Evolutionary conservation across 805 yeast genomes (phyloP), one percentile per base, ranked within the genome.

Genomic region (Saturnispora diversa): DNA sequence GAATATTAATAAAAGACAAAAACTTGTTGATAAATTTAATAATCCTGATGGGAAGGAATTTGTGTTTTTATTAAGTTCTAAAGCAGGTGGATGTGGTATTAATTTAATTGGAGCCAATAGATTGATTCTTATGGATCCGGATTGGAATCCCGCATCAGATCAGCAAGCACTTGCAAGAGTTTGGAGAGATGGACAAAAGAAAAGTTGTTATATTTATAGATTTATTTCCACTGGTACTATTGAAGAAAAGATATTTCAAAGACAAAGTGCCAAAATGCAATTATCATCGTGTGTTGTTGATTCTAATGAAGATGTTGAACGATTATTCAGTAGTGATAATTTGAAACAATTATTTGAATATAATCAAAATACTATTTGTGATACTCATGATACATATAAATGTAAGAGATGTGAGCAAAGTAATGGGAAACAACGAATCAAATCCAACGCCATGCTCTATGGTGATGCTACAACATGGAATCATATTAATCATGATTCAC

Each of bases 391-490:
- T 45, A 84, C 95, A 1, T 92, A 76, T 64, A 75, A 81, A 48
- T 92, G 98, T 65, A 80, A 78, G 58, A 66, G 97, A 48, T 92
- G 98, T 58, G 48, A 56, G 23, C 29, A 45, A 3, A 60, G 61
- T 19, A 58, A 62, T 11, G 83, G 79, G 0, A 66, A 65, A 35
- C 98, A 92, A 62, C 46, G 62, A 23, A 53, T 66, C 4, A 78
- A 73, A 49, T 72, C 96, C 0, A 75, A 79, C 0, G 94, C 94
- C 0, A 88, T 92, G 95, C 64, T 92, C 25, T 92, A 92, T 56
- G 98, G 98, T 48, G 98, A 92, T 61, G 84, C 97, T 0, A 92
- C 97, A 0, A 80, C 97, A 0, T 90, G 98, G 98, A 90, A 92
- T 58, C 98, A 92, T 63, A 68, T 84, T 43, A 73, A 79, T 45